A percentile compares a stretch with the other conserved stretches of the same genome.
Conservation (phyloP, 106 monocot species). For the Dioscorea alata region DNA sequence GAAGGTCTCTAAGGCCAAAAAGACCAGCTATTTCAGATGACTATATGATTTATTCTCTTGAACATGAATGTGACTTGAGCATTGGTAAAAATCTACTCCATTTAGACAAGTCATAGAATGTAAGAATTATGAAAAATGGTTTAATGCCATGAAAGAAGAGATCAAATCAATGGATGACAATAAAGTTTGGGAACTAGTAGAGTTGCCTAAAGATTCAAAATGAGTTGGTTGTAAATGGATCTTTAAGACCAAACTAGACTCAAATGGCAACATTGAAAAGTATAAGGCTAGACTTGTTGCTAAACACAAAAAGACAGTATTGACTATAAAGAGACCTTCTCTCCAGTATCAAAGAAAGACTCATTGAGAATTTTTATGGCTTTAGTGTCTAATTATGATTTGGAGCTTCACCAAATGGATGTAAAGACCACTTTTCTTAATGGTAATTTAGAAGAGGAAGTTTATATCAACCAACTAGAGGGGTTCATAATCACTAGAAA, state of each 20-base stretch:
- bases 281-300: constrained; percentile 7
- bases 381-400: constrained; percentile 6
- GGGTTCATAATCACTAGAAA: not conserved
- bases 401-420: constrained; percentile 5
- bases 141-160: not conserved
- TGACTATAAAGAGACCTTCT: constrained; percentile 6
- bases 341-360: constrained; percentile 2
- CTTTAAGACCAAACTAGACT: constrained; percentile 1
- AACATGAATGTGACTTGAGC: not conserved
- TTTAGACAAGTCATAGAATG: constrained; percentile 1
- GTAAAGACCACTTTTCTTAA: constrained; percentile 5
- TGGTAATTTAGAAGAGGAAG: constrained; percentile 6
- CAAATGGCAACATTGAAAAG: constrained; percentile 1
- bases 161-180: not conserved
- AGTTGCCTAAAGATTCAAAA: not conserved
- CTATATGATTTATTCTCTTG: not conserved
- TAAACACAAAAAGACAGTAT: not conserved
- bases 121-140: not conserved
- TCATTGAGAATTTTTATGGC: constrained; percentile 3
- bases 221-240: not conserved
- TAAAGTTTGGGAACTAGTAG: not conserved
- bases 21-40: not conserved
- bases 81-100: not conserved
- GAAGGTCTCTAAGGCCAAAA: not conserved
- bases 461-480: not conserved